Evolutionary conservation across 1,284 basidiomycete genomes (phyloP), one percentile per base, ranked within the genome.

Genomic region (Cryptococcus amylolentus): DNA sequence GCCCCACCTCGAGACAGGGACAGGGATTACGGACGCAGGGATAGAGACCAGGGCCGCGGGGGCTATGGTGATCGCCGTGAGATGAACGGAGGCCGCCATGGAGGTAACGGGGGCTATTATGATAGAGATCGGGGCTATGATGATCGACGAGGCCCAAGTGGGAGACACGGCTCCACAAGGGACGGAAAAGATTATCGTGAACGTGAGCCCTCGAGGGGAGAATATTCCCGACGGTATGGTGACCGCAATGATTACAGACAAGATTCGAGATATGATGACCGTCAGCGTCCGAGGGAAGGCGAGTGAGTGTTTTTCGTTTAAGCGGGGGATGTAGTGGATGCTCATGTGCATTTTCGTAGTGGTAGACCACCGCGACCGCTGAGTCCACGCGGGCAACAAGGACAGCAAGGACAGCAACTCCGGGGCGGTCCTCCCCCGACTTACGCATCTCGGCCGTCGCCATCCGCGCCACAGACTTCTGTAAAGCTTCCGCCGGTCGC

Each of bases 151-250:
- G 31, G 48, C 9, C n/a, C n/a, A 14, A 26, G 31, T 37, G 48
- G 48, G 28, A 48, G 49, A 41, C 40, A 53, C 49, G 60, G 60
- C 43, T 49, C 61, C 46, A 56, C 56, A n/a, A 54, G 55, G 54
- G 60, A 52, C 48, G 57, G 43, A 54, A 50, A 50, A 27, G 52
- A 57, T 38, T 40, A 63, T 53, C 63, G 64, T 64, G 60, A 69
- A 51, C 62, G 63, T 60, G 68, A 69, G 61, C 68, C 67, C 52
- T 65, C 61, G 49, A 63, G 65, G 50, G 68, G 63, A 45, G 62
- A 65, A 48, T 55, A 52, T 37, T 45, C 52, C 20, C 51, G 58
- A 61, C 64, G 62, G 47, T 56, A 67, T 64, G 63, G 68, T 67
- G 65, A 65, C 58, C 59, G 54, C 52, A 49, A 61, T 61, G 56